Conservation (phyloP, 768 basidiomycete genomes). For the Suillus cothurnatus region DNA sequence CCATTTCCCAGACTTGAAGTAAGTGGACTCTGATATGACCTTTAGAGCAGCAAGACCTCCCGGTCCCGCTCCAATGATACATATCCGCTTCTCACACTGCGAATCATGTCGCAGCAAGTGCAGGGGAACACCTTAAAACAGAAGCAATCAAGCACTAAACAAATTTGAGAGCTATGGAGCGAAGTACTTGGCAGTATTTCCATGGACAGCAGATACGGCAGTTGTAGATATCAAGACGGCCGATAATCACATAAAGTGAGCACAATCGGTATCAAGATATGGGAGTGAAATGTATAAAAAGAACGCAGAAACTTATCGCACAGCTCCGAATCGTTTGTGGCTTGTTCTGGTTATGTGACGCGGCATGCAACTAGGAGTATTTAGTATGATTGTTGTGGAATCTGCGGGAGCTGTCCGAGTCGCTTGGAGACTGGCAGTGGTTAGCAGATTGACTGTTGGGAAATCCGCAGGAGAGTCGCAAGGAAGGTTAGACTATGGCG, state of each 20-base stretch:
- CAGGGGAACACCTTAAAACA: not conserved
- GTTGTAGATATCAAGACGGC: conserved; percentile 64
- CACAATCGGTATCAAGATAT: not conserved
- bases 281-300: not conserved
- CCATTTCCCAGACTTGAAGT: conserved; percentile 66
- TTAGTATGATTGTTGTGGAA: conserved; percentile 64
- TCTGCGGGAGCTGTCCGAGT: conserved; percentile 43
- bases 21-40: conserved; percentile 56
- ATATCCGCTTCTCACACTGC: conserved; percentile 45
- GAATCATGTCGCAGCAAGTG: not conserved
- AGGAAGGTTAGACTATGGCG: not conserved
- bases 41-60: conserved; percentile 73
- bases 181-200: conserved; percentile 1
- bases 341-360: conserved; percentile 31
- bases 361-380: conserved; percentile 69
- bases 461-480: not conserved
- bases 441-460: not conserved
- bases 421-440: not conserved
- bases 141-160: not conserved
- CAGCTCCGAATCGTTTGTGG: conserved; percentile 9
- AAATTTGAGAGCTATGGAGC: not conserved
- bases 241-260: conserved; percentile 56
- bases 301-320: conserved; percentile 69
- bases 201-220: conserved; percentile 19
- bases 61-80: conserved; percentile 78